These are phyloP conservation scores for Aphanomyces invadans DNA, from an alignment of 352 stramenopile species.

Conservation along the genomic window DNA sequence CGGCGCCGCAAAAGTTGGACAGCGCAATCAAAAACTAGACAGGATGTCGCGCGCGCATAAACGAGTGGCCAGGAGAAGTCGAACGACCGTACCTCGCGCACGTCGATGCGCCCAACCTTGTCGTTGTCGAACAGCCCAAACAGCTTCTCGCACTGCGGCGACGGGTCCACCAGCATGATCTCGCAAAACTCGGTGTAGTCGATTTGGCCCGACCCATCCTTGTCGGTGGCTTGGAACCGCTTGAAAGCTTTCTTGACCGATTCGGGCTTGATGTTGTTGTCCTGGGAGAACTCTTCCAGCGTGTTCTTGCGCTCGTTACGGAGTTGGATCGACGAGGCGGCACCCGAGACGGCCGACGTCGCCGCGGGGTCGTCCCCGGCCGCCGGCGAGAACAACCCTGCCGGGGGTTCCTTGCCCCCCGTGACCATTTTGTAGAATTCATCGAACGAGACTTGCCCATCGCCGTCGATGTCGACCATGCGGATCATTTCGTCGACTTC, in stretches of 20 bases:
- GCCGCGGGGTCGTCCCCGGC: slow-evolving; percentile 30
- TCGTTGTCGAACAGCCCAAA: slow-evolving; percentile 94
- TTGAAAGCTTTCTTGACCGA: slow-evolving; percentile 96
- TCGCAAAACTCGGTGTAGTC: slow-evolving; percentile 97
- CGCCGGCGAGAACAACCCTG: slow-evolving; percentile 48
- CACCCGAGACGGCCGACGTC: slow-evolving; percentile 27
- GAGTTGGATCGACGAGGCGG: slow-evolving; percentile 80
- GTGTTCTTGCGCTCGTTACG: slow-evolving; percentile 88
- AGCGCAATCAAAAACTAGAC: slow-evolving; percentile 87
- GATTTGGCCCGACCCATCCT: slow-evolving; percentile 91
- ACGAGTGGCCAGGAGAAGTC: no score
- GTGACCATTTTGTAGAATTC: slow-evolving; percentile 95
- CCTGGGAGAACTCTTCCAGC: slow-evolving; percentile 89
- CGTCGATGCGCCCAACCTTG: slow-evolving; percentile 86
- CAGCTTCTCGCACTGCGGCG: slow-evolving; percentile 85
- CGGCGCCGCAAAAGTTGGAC: slow-evolving; percentile 89
- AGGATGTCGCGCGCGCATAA: no score
- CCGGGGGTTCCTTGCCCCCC: slow-evolving; percentile 86
- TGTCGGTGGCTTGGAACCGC: slow-evolving; percentile 91
- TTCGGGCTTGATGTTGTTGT: slow-evolving; percentile 95
- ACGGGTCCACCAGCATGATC: slow-evolving; percentile 90
- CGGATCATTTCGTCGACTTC: slow-evolving; percentile 96
- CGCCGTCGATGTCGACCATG: slow-evolving; percentile 93
- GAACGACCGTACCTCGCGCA: slow-evolving; percentile 52
- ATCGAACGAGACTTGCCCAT: slow-evolving; percentile 91